A percentile compares a stretch with the other conserved stretches of the same genome.
These are phyloP conservation scores for Dactylonectria macrodidyma DNA, from an alignment of 2,329 filamentous ascomycete species.

Conservation along the genomic window DNA sequence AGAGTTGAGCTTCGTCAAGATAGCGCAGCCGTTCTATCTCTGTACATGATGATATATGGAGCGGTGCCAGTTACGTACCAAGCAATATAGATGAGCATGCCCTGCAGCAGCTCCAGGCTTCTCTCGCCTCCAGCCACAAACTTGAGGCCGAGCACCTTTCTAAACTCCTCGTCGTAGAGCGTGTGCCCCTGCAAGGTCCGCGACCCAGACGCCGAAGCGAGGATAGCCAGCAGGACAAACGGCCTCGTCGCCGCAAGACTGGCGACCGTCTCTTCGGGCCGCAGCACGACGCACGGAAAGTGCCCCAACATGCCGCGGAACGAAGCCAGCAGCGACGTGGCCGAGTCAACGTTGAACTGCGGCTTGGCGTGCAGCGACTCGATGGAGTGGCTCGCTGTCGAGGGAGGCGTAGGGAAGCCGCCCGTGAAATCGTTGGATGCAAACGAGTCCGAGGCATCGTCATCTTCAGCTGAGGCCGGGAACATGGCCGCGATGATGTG, in stretches of 20 bases:
- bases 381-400: slow-evolving; percentile 52
- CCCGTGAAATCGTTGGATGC: slow-evolving; percentile 36
- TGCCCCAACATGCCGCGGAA: slow-evolving; percentile 62
- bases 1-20: neutral
- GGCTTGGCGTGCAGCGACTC: slow-evolving; percentile 62
- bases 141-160: slow-evolving; percentile 69
- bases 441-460: slow-evolving; percentile 38
- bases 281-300: slow-evolving; percentile 62
- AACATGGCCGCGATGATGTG: slow-evolving; percentile 59
- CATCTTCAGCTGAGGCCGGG: slow-evolving; percentile 43
- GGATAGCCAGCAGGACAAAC: slow-evolving; percentile 68
- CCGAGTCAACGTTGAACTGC: slow-evolving; percentile 70
- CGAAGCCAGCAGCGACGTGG: slow-evolving; percentile 59
- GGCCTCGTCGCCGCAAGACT: slow-evolving; percentile 62
- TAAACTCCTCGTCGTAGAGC: slow-evolving; percentile 71
- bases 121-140: slow-evolving; percentile 71
- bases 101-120: slow-evolving; percentile 70
- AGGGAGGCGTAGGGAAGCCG: slow-evolving; percentile 47
- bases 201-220: slow-evolving; percentile 65
- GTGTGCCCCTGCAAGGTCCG: slow-evolving; percentile 65
- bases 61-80: slow-evolving; percentile 59
- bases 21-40: neutral
- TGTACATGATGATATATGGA: too few relatives aligned
- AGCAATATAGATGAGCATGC: slow-evolving; percentile 69
- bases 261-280: slow-evolving; percentile 58